Evolutionary conservation across 2,329 filamentous ascomycete genomes (phyloP), one percentile per base, ranked within the genome.

Genomic region (Pseudogymnoascus sp.): DNA sequence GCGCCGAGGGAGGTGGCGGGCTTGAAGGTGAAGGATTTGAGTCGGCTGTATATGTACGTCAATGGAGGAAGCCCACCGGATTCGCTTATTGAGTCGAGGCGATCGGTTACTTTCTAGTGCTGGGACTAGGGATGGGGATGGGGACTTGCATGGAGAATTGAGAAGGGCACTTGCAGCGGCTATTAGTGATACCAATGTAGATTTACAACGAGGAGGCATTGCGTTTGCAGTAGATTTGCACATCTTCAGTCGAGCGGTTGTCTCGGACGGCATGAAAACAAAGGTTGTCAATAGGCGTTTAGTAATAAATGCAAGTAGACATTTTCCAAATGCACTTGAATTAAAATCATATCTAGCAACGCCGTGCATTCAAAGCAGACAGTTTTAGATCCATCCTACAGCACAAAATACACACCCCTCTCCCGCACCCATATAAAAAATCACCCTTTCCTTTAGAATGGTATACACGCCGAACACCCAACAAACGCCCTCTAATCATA

Each of bases 41-140:
- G 61, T n/a, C 61, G 65, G 56, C 21, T 66, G 25, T 66, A 63
- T 63, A 33, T 47, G 59, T 66, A 66, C 35, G 61, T 61, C 6
- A 66, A 66, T 60, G 65, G 65, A 5, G 50, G 50, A 14, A 59
- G 14, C 25, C 50, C 50, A 5, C 25, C 31, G 2, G 25, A 31
- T 21, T 31, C 50, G 4, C 50, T 25, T 0, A 5, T 59, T 5
- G 50, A 31, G 50, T 16, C 50, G 50, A 59, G 50, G 23, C 6
- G 50, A 6, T 35, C 25, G 4, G 31, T n/a, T 59, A 59, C 25
- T 59, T 59, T 31, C 4, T 59, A 59, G 21, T 2, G 23, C 16
- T 28, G 50, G 16, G 50, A 44, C 4, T 42, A 38, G 5, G 37
- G 37, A 40, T 40, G 18, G 16, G 18, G 8, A 44, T 44, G 18